These are phyloP conservation scores for Hypoxylon cercidicola DNA, from an alignment of 495 filamentous ascomycete species.

Conservation along the genomic window DNA sequence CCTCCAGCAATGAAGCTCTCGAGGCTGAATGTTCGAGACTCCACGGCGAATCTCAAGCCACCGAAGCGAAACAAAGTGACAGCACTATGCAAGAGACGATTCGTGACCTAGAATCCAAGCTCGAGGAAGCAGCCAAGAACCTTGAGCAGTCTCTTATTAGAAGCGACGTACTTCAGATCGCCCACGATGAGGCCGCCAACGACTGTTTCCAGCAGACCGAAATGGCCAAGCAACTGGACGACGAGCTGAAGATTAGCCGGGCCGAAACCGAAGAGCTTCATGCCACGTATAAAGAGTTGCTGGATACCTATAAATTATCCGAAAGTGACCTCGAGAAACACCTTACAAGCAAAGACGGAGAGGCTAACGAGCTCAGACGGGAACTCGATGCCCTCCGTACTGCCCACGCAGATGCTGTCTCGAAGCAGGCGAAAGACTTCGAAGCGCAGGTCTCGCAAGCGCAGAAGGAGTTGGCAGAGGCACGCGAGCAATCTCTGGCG, in stretches of 20 bases:
- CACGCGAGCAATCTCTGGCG: neutral
- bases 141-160: slow-evolving; percentile 4
- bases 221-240: neutral
- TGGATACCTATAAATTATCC: neutral
- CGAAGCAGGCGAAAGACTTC: neutral
- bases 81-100: neutral
- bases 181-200: slow-evolving; percentile 1
- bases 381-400: neutral
- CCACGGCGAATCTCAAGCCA: neutral
- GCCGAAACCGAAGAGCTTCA: neutral
- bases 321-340: slow-evolving; percentile 6
- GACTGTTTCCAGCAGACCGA: neutral
- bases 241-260: neutral
- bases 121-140: slow-evolving; percentile 2
- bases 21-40: slow-evolving; percentile 18
- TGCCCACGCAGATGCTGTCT: neutral
- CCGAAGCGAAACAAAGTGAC: neutral
- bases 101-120: slow-evolving; percentile 10
- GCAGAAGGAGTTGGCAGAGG: neutral
- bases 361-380: slow-evolving; percentile 11
- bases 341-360: neutral
- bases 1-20: slow-evolving; percentile 6
- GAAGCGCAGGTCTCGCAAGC: neutral
- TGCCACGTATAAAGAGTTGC: neutral
- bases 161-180: slow-evolving; percentile 3